A percentile compares a stretch with the other conserved stretches of the same genome.
These are phyloP conservation scores for Hyaloscypha hepaticicola DNA, from an alignment of 495 filamentous ascomycete genomes.

Conservation along the genomic window DNA sequence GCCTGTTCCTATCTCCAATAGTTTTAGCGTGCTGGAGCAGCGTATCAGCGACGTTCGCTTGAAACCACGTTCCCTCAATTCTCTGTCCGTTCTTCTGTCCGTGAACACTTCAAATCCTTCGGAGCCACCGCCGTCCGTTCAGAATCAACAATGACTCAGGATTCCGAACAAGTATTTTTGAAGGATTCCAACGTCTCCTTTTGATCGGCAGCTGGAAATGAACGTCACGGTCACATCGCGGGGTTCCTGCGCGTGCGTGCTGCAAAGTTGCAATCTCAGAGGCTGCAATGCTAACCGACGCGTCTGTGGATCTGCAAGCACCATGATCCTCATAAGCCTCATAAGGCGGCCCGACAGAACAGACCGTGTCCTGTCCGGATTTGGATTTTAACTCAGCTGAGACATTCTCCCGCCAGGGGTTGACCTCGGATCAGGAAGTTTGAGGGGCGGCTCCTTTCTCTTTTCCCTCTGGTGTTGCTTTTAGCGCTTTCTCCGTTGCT, in stretches of 20 bases:
- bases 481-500: not conserved
- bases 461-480: not conserved
- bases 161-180: not conserved
- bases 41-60: conserved; percentile 7
- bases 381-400: not conserved
- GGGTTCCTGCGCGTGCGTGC: not conserved
- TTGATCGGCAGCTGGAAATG: not conserved
- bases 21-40: not conserved
- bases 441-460: not conserved
- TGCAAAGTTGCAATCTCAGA: not conserved
- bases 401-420: not conserved
- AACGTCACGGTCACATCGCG: not conserved
- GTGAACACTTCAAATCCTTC: not conserved
- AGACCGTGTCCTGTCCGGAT: not conserved
- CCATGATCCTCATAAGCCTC: not conserved
- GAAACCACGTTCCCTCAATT: not conserved
- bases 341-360: not conserved
- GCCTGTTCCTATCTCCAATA: conserved; percentile 12
- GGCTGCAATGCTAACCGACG: not conserved
- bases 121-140: not conserved
- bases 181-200: not conserved
- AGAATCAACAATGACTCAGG: no score
- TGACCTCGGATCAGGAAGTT: not conserved
- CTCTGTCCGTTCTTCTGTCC: not conserved
- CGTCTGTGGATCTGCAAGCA: not conserved